Percentiles rank a stretch among this genome's conserved stretches.
These are phyloP conservation scores for Coemansia sp. DNA, from an alignment of 192 early-diverging fungal genomes.

Conservation along the genomic window DNA sequence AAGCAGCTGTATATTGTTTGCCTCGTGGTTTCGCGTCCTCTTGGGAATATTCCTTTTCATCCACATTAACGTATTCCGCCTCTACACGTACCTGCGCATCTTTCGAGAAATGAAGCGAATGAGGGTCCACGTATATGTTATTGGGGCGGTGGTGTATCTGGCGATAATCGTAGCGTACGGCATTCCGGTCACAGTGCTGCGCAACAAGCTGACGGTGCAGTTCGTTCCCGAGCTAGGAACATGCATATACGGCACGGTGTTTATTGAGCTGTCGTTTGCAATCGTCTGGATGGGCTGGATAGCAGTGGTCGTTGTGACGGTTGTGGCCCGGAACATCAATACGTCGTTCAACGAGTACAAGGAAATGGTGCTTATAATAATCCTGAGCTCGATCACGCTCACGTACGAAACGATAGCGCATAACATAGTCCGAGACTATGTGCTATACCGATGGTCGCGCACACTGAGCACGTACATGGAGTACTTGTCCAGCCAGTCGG, in stretches of 20 bases:
- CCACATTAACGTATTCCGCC: conserved; percentile 28
- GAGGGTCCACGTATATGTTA: conserved; percentile 12
- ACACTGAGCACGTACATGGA: conserved; percentile 23
- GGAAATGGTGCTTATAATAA: conserved; percentile 44
- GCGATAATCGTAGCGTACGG: conserved; percentile 21
- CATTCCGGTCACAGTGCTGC: conserved; percentile 24
- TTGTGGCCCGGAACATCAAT: conserved; percentile 44
- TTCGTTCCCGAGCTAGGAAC: conserved; percentile 2
- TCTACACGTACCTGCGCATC: conserved; percentile 44
- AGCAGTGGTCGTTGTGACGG: conserved; percentile 5
- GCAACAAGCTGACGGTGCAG: conserved; percentile 14
- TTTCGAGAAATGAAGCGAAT: conserved; percentile 21
- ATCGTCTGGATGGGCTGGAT: conserved; percentile 43
- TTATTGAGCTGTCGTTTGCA: conserved; percentile 36
- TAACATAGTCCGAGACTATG: conserved; percentile 25
- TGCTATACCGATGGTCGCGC: conserved; percentile 28
- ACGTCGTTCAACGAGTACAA: conserved; percentile 48
- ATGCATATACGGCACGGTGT: conserved; percentile 26
- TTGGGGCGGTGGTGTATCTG: neutral
- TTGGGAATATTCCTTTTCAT: conserved; percentile 37
- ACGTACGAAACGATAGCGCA: conserved; percentile 34
- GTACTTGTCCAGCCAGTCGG: conserved; percentile 21
- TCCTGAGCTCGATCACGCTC: conserved; percentile 16
- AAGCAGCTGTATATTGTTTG: conserved; percentile 32
- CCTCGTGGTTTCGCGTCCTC: conserved; percentile 35